Evolutionary conservation across 2,329 filamentous ascomycete genomes (phyloP), one percentile per base, ranked within the genome.

Genomic region (Aspergillus hiratsukae): DNA sequence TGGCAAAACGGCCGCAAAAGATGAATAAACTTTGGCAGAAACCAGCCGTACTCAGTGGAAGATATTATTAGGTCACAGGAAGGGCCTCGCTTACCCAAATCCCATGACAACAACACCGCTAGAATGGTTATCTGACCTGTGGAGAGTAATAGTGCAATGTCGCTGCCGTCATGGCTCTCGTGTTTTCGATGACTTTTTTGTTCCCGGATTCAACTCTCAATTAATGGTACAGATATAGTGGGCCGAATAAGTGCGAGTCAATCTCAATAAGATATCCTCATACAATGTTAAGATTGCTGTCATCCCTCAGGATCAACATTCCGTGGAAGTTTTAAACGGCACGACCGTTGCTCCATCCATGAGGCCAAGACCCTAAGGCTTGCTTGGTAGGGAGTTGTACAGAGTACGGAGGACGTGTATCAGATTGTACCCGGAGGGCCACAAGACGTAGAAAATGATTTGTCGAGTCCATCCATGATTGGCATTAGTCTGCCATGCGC

Each of bases 21-120:
- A 45, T 27, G 28, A 51, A 51, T 52, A 52, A 51, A 55, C 41
- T 52, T 55, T 55, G 46, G 37, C 41, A 52, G 53, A 55, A 52
- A 19, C 19, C 51, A 35, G 14, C 11, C 45, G n/a, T n/a, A n/a
- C 37, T 23, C 19, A 46, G 43, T 46, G 43, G 43, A 46, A 23
- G 43, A 25, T 46, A 46, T 46, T 46, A 23, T 46, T 46, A 46
- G 43, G 21, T 23, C 31, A 37, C 14, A 37, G 17, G 31, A 17
- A 11, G 21, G 21, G 1, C 4, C 11, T 46, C 11, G 43, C 21
- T 46, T 46, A 21, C 43, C 21, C 21, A 46, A 27, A 23, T 46
- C 19, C 43, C 43, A 46, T 46, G 43, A 45, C 41, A 41, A 23
- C 41, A 21, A 23, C 21, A 10, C 41, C 37, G n/a, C 10, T 29